Conservation (phyloP, 805 yeast species). For the Sugiyamaella valdiviana region DNA sequence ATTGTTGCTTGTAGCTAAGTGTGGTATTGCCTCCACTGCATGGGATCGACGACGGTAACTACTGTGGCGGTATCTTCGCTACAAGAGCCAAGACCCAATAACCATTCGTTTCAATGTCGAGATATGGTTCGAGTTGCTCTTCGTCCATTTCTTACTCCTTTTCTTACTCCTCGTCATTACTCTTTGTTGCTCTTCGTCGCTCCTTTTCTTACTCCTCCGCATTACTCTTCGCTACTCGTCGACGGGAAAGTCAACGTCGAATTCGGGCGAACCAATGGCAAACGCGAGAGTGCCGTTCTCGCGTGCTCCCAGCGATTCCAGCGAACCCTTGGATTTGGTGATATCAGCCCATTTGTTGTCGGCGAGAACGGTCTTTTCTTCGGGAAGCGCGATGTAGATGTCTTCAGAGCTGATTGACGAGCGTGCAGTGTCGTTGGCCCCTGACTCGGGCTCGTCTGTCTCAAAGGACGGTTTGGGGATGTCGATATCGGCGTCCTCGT, state of each 20-base stretch:
- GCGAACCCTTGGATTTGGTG: background rate
- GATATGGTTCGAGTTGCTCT: too few relatives aligned
- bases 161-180: too few relatives aligned
- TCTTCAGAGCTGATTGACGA: background rate
- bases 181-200: too few relatives aligned
- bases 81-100: too few relatives aligned
- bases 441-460: background rate
- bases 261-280: background rate
- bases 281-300: background rate
- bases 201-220: too few relatives aligned
- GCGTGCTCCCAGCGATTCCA: background rate
- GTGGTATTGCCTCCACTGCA: too few relatives aligned
- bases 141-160: too few relatives aligned
- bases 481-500: background rate
- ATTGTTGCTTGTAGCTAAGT: too few relatives aligned
- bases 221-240: background rate
- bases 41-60: too few relatives aligned
- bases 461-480: background rate
- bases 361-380: background rate
- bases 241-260: background rate
- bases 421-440: background rate
- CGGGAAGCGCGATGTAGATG: background rate
- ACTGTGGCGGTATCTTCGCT: too few relatives aligned
- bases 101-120: too few relatives aligned
- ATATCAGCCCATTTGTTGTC: background rate